phyloP scores from a whole-genome alignment of 2,329 filamentous ascomycete genomes.

The Aschersonia sp. region DNA sequence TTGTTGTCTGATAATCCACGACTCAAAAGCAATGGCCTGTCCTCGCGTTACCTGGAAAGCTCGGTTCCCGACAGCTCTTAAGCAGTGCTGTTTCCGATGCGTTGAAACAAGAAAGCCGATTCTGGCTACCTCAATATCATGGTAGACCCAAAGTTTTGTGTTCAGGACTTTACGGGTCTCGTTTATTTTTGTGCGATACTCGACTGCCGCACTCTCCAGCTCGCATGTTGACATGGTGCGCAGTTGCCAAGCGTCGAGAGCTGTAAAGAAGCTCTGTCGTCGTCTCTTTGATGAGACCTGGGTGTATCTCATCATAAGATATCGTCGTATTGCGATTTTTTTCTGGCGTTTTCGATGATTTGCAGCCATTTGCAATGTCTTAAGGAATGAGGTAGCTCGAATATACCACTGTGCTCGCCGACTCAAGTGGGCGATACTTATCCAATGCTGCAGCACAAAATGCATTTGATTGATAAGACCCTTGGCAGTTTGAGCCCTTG shows the following conservation, averaged over 20 bases:
- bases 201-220: slow-evolving; percentile 6
- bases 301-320: slow-evolving; percentile 20
- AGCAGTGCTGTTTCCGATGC: slow-evolving; percentile 3
- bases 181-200: slow-evolving; percentile 6
- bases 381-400: slow-evolving; percentile 13
- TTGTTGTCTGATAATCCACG: slow-evolving; percentile 17
- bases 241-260: slow-evolving; percentile 16
- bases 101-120: too few species aligned
- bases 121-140: too few species aligned
- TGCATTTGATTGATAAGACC: background rate
- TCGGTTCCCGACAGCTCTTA: slow-evolving; percentile 7
- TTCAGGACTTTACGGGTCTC: background rate
- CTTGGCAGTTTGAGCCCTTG: background rate
- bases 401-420: slow-evolving; percentile 17
- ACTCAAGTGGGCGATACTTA: slow-evolving; percentile 8
- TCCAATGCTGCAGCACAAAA: slow-evolving; percentile 1
- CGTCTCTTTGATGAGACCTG: slow-evolving; percentile 17
- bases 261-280: slow-evolving; percentile 16
- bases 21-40: slow-evolving; percentile 13
- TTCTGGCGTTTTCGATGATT: slow-evolving; percentile 12
- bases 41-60: slow-evolving; percentile 10
- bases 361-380: slow-evolving; percentile 11
- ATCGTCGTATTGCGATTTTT: slow-evolving; percentile 14
- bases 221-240: slow-evolving; percentile 4
- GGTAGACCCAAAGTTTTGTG: background rate